Percentiles rank a stretch among this genome's conserved stretches.
phyloP scores from a whole-genome alignment of 2,329 filamentous ascomycete genomes.

The Pseudogymnoascus pannorum region DNA sequence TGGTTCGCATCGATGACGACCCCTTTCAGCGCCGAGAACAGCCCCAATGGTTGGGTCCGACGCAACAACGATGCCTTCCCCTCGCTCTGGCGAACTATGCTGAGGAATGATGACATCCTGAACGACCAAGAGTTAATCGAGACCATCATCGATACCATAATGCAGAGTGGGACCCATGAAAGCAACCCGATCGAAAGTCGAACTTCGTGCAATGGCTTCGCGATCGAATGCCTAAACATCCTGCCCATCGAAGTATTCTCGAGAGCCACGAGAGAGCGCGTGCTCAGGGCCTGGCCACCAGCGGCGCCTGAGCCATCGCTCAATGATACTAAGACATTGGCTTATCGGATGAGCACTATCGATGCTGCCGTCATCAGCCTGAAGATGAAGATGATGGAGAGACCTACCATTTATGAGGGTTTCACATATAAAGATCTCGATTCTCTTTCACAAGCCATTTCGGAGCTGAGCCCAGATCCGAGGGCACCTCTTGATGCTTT shows the following conservation, averaged over 20 bases:
- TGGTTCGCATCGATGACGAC: constrained; percentile 22
- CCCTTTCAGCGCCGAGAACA: not conserved
- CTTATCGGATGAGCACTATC: constrained; percentile 12
- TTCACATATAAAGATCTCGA: constrained; percentile 36
- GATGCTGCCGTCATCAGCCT: constrained; percentile 35
- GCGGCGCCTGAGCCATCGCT: constrained; percentile 2
- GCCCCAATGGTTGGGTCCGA: constrained; percentile 8
- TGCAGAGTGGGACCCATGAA: constrained; percentile 17
- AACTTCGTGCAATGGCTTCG: constrained; percentile 19
- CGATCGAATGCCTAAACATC: constrained; percentile 21
- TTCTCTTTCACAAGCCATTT: constrained; percentile 24
- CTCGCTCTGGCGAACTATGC: constrained; percentile 20
- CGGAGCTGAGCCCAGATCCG: constrained; percentile 6
- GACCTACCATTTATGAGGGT: constrained; percentile 44
- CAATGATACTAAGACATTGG: not conserved
- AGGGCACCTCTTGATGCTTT: constrained; percentile 18
- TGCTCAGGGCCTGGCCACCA: constrained; percentile 31
- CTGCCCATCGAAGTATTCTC: constrained; percentile 33
- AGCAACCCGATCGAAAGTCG: constrained; percentile 17
- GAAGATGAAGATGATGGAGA: constrained; percentile 42
- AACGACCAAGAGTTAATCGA: constrained; percentile 18
- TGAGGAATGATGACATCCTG: constrained; percentile 21
- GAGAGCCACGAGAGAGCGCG: constrained; percentile 37
- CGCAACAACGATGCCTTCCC: constrained; percentile 18
- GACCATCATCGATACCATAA: constrained; percentile 24